These are phyloP conservation scores for Eutypa lata DNA, from an alignment of 2,329 filamentous ascomycete genomes.

Conservation along the genomic window DNA sequence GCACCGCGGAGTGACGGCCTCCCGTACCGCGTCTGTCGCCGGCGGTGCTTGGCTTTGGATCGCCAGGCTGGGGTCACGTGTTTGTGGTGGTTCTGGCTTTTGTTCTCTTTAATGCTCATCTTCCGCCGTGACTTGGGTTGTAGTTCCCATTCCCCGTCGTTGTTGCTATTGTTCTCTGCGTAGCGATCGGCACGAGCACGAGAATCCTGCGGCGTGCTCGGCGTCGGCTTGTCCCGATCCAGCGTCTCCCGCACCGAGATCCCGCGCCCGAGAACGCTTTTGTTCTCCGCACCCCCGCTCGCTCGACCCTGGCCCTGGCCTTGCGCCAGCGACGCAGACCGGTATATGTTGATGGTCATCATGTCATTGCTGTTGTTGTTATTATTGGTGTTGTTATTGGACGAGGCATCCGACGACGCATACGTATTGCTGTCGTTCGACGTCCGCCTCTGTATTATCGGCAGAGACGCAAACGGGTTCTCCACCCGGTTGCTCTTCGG, in stretches of 20 bases:
- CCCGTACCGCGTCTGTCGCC: background rate
- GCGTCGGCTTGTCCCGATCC: background rate
- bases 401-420: background rate
- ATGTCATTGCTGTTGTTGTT: background rate
- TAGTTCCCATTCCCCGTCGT: background rate
- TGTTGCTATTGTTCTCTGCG: background rate
- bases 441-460: background rate
- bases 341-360: constrained; percentile 7
- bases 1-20: background rate
- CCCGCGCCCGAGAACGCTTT: background rate
- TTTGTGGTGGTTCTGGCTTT: background rate
- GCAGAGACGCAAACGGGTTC: background rate
- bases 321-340: background rate
- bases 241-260: background rate
- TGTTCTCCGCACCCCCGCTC: background rate
- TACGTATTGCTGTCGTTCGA: background rate
- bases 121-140: background rate
- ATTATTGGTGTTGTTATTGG: constrained; percentile 1
- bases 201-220: background rate
- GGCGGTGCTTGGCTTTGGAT: background rate
- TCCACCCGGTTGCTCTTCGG: no score
- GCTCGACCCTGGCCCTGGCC: background rate
- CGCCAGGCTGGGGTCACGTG: background rate
- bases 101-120: background rate
- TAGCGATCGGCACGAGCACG: background rate